Evolutionary conservation across 2,329 filamentous ascomycete genomes (phyloP), one percentile per base, ranked within the genome.

Genomic region (Fusarium pseudocircinatum): DNA sequence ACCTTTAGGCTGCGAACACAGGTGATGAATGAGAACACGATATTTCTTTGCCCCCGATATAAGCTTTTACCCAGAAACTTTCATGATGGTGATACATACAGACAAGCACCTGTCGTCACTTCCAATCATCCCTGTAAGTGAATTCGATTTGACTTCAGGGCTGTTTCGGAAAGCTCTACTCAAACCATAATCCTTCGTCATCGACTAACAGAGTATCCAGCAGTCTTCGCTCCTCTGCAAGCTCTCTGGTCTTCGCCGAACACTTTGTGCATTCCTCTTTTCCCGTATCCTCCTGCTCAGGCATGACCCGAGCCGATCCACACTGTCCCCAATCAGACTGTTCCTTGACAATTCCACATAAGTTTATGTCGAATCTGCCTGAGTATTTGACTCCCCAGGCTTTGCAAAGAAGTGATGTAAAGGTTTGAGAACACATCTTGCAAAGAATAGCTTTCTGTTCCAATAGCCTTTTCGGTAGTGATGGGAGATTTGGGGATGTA

Each of bases 281-380:
- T 28, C 30, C 30, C 0, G 0, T 24, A 4, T 34, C 14, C n/a
- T 28, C 12, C 3, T 1, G 14, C 0, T n/a, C 14, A 2, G 34
- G 30, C n/a, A 36, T 24, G 4, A 26, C 7, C 0, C 30, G 30
- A 20, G 12, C 30, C 8, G 13, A 52, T 36, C 49, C n/a, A 36
- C 49, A 52, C 2, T 52, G 30, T 2, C 49, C 49, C 49, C 49
- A 52, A 15, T 15, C 16, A 20, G 49, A 20, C 4, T 26, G 4
- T 11, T 11, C 13, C 6, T 20, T 36, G 16, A 26, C n/a, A 4
- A 5, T 15, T 15, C 9, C 16, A 11, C 49, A 52, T 2, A 52
- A 8, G 2, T 15, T 14, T 2, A 15, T 36, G 16, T 52, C 47
- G 9, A 52, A 36, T 15, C 7, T 6, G 3, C 16, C n/a, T 11